Evolutionary conservation across 192 early-diverging fungal genomes (phyloP).

Genomic region (Coemansia furcata): DNA sequence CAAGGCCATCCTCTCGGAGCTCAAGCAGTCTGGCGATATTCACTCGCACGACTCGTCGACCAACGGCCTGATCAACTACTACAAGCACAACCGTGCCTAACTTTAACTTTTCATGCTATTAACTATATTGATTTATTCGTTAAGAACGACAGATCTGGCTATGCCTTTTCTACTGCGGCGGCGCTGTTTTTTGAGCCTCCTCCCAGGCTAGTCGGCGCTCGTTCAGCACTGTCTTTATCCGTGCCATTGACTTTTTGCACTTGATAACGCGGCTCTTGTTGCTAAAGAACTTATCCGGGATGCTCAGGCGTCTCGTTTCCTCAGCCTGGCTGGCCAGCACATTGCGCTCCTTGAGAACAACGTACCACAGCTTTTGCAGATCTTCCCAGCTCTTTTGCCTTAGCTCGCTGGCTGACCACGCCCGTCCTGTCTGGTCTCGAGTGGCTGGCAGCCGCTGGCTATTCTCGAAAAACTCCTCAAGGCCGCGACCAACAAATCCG

Average conservation of each 20-base stretch:
- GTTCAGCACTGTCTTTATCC: slow-evolving; percentile 75
- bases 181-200: slow-evolving; percentile 39
- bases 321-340: slow-evolving; percentile 70
- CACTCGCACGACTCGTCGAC: slow-evolving; percentile 86
- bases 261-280: slow-evolving; percentile 67
- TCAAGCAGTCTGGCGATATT: slow-evolving; percentile 59
- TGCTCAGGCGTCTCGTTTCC: slow-evolving; percentile 60
- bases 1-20: slow-evolving; percentile 92
- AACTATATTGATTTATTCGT: neutral
- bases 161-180: neutral
- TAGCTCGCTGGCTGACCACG: slow-evolving; percentile 88
- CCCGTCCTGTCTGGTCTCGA: slow-evolving; percentile 62
- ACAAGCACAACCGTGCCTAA: slow-evolving; percentile 54
- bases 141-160: neutral
- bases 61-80: slow-evolving; percentile 97
- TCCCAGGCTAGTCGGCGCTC: slow-evolving; percentile 70
- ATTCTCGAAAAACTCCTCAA: slow-evolving; percentile 65
- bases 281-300: slow-evolving; percentile 56
- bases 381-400: slow-evolving; percentile 95
- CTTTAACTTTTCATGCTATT: neutral
- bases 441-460: slow-evolving; percentile 53
- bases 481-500: slow-evolving; percentile 54
- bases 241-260: slow-evolving; percentile 82
- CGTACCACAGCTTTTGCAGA: slow-evolving; percentile 93
- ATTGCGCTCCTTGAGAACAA: slow-evolving; percentile 83